Percentiles rank a stretch among this genome's conserved stretches.
These are phyloP conservation scores for Fusarium liriodendri DNA, from an alignment of 2,329 filamentous ascomycete species.

Conservation along the genomic window DNA sequence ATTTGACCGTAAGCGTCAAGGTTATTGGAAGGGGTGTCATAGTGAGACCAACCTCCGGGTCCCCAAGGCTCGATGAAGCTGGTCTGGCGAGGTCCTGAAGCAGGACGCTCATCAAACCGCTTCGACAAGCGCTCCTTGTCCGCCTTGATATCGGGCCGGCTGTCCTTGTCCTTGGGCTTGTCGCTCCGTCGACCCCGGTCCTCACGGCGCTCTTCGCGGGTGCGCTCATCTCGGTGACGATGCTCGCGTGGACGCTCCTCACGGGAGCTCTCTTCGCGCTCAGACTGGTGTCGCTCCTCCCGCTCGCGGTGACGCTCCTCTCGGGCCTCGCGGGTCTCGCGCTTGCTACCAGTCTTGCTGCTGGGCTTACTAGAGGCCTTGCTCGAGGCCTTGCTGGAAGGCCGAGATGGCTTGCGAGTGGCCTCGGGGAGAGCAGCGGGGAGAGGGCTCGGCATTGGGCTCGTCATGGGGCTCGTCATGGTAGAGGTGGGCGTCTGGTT, in stretches of 20 bases:
- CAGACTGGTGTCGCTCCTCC: slow-evolving; percentile 35
- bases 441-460: slow-evolving; percentile 36
- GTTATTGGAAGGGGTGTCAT: slow-evolving; percentile 40
- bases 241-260: slow-evolving; percentile 33
- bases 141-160: slow-evolving; percentile 43
- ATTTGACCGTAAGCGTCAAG: slow-evolving; percentile 44
- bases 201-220: slow-evolving; percentile 41
- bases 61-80: slow-evolving; percentile 52
- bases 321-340: slow-evolving; percentile 43
- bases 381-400: slow-evolving; percentile 45
- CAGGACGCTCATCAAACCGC: slow-evolving; percentile 52
- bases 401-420: slow-evolving; percentile 40
- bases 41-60: slow-evolving; percentile 46
- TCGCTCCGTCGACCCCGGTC: slow-evolving; percentile 38
- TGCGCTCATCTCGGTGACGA: slow-evolving; percentile 31
- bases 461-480: slow-evolving; percentile 41
- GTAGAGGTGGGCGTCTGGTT: slow-evolving; percentile 34
- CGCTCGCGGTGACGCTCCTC: slow-evolving; percentile 41
- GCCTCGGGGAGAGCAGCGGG: slow-evolving; percentile 41
- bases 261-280: slow-evolving; percentile 36
- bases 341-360: slow-evolving; percentile 40
- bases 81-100: slow-evolving; percentile 40
- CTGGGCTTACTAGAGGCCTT: slow-evolving; percentile 44
- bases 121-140: slow-evolving; percentile 52
- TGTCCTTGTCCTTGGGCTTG: slow-evolving; percentile 45